Percentiles rank a stretch among this genome's conserved stretches.
Conservation (phyloP, 345 rosid species). For the Physaria fendleri region DNA sequence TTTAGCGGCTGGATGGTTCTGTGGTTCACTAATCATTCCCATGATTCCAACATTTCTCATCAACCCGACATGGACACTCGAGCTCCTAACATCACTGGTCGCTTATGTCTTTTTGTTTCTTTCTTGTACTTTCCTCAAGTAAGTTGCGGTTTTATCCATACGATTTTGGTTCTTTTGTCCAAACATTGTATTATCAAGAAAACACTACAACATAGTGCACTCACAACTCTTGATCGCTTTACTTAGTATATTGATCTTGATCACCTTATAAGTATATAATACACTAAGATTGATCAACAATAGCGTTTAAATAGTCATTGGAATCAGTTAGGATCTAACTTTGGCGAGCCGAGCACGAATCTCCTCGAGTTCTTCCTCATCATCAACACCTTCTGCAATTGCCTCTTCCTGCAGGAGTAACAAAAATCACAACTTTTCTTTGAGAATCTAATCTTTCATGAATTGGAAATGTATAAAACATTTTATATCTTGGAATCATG, state of each 20-base stretch:
- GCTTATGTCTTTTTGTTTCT: conserved; percentile 73
- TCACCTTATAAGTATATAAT: too few species aligned
- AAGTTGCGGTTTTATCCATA: conserved; percentile 9
- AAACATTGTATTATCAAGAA: too few species aligned
- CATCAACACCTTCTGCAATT: conserved; percentile 71
- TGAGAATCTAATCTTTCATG: not conserved
- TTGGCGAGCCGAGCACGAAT: conserved; percentile 84
- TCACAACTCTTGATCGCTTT: too few species aligned
- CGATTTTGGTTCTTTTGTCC: not conserved
- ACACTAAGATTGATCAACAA: too few species aligned
- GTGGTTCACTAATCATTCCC: conserved; percentile 76
- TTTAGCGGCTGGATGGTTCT: conserved; percentile 75
- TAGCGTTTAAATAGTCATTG: not conserved
- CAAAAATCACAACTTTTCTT: not conserved
- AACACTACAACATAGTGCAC: too few species aligned
- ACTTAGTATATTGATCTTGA: too few species aligned
- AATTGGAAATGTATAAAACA: not conserved
- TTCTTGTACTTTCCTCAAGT: conserved; percentile 84
- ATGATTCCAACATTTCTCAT: conserved; percentile 63
- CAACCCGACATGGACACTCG: conserved; percentile 92
- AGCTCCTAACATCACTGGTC: conserved; percentile 83
- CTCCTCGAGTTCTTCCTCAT: conserved; percentile 88
- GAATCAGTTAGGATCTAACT: conserved; percentile 61
- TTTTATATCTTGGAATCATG: not conserved
- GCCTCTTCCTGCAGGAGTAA: conserved; percentile 55